Evolutionary conservation across 2,329 filamentous ascomycete genomes (phyloP).

Genomic region (Leptographium radiaticola): DNA sequence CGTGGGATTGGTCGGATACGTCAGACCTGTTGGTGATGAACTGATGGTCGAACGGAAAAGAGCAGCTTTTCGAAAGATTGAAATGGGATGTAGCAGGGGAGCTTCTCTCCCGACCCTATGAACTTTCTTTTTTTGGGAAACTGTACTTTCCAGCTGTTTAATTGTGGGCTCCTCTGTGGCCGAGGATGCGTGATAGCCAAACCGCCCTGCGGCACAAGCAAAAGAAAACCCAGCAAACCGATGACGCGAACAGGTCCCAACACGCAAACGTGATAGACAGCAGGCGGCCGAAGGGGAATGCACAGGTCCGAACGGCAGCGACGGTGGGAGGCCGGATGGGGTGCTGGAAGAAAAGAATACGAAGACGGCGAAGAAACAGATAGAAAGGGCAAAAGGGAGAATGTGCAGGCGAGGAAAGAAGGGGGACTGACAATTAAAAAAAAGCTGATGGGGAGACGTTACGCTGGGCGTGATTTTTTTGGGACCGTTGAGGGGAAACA

Average conservation of each 20-base stretch:
- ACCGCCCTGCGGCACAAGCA: constrained; percentile 2
- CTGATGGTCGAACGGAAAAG: neutral
- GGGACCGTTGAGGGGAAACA: neutral
- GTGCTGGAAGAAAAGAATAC: neutral
- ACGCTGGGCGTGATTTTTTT: constrained; percentile 1
- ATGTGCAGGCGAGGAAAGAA: neutral
- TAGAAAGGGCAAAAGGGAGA: neutral
- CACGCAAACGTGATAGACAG: neutral
- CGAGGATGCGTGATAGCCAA: neutral
- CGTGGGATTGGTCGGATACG: neutral
- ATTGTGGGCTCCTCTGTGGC: neutral
- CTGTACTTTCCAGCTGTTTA: neutral
- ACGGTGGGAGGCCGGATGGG: neutral
- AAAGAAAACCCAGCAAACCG: neutral
- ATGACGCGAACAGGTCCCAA: neutral
- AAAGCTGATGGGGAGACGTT: constrained; percentile 1
- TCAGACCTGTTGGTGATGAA: neutral
- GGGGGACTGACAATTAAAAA: neutral
- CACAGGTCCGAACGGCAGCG: neutral
- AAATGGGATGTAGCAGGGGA: neutral
- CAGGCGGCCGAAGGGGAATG: neutral
- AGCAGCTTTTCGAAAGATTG: neutral
- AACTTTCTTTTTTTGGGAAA: neutral
- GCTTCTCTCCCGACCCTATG: neutral
- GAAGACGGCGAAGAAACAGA: neutral